Evolutionary conservation across 495 filamentous ascomycete species (phyloP).

Genomic region (Cercophora newfieldiana): DNA sequence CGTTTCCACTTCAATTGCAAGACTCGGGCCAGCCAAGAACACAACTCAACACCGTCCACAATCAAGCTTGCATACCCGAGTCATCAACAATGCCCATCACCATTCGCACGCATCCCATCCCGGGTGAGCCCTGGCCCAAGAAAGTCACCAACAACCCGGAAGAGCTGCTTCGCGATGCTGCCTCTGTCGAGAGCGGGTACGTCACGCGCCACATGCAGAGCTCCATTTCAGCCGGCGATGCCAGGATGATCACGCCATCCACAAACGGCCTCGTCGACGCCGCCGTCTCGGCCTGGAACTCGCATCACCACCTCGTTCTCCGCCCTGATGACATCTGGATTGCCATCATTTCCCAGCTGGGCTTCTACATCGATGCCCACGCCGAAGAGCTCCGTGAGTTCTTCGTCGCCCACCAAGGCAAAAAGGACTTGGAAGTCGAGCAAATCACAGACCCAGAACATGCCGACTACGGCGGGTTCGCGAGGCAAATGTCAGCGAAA

Average conservation of each 20-base stretch:
- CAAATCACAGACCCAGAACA: neutral
- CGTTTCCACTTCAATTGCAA: no score
- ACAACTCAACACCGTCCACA: no score
- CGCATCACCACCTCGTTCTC: constrained; percentile 53
- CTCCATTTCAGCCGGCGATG: no score
- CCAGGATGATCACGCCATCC: neutral
- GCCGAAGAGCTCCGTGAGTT: constrained; percentile 49
- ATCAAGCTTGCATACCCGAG: no score
- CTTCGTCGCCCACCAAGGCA: constrained; percentile 44
- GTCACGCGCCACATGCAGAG: no score
- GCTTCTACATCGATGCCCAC: constrained; percentile 50
- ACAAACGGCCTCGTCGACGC: constrained; percentile 51
- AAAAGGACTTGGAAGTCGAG: neutral
- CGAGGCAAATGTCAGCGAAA: neutral
- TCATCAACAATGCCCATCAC: no score
- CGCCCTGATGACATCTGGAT: constrained; percentile 64
- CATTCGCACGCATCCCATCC: no score
- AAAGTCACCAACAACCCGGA: no score
- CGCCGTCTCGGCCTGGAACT: constrained; percentile 50
- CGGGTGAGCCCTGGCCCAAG: no score
- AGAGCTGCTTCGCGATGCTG: no score
- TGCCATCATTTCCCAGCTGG: constrained; percentile 56
- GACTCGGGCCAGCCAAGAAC: no score
- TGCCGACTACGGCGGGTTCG: constrained; percentile 9
- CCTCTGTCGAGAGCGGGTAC: no score